Evolutionary conservation across 2,329 filamentous ascomycete species (phyloP).

Genomic region (Alternaria sp.): DNA sequence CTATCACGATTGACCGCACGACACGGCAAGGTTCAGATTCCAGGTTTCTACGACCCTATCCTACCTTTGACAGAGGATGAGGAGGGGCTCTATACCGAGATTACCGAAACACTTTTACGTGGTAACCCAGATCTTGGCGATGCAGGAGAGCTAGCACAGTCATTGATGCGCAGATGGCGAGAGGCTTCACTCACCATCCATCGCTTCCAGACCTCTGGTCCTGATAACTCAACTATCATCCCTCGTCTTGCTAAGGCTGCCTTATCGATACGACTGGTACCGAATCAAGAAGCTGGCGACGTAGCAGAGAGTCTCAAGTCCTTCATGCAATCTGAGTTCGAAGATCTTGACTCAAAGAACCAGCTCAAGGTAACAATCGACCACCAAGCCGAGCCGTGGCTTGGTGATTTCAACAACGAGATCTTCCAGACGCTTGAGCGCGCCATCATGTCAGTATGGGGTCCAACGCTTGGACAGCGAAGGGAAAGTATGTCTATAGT

Average conservation of each 20-base stretch:
- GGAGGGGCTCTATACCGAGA: slow-evolving; percentile 81
- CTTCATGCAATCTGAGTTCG: slow-evolving; percentile 76
- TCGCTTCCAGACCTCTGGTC: slow-evolving; percentile 88
- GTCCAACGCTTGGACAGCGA: slow-evolving; percentile 55
- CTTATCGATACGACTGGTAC: slow-evolving; percentile 89
- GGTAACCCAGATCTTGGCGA: slow-evolving; percentile 70
- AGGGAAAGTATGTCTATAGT: slow-evolving; percentile 9
- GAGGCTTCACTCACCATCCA: slow-evolving; percentile 95
- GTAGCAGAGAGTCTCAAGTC: slow-evolving; percentile 71
- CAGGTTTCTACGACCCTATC: slow-evolving; percentile 86
- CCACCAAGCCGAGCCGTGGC: slow-evolving; percentile 94
- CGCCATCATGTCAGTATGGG: slow-evolving; percentile 86
- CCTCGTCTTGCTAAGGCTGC: slow-evolving; percentile 87
- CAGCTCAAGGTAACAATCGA: slow-evolving; percentile 81
- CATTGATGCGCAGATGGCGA: slow-evolving; percentile 91
- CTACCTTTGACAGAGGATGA: slow-evolving; percentile 77
- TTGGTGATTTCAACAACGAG: slow-evolving; percentile 87
- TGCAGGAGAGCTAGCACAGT: slow-evolving; percentile 75
- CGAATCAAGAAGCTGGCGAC: slow-evolving; percentile 85
- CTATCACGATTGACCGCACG: slow-evolving; percentile 81
- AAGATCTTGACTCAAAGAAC: slow-evolving; percentile 78
- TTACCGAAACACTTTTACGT: slow-evolving; percentile 75
- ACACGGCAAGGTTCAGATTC: slow-evolving; percentile 81
- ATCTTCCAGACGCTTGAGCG: slow-evolving; percentile 89
- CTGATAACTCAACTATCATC: slow-evolving; percentile 86